Conservation (phyloP, 2,329 filamentous ascomycete genomes). For the Fusarium sp. region DNA sequence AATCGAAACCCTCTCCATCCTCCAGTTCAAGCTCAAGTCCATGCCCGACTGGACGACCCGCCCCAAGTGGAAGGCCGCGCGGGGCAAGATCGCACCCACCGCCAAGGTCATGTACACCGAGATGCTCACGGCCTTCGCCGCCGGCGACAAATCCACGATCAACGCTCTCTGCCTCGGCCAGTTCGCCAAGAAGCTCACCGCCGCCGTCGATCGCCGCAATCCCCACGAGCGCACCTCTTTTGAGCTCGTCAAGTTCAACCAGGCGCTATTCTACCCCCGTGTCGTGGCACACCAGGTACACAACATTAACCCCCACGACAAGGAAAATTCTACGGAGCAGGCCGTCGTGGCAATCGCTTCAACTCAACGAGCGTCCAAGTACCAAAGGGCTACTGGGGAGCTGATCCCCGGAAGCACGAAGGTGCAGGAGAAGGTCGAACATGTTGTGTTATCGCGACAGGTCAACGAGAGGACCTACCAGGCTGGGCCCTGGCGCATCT, state of each 20-base stretch:
- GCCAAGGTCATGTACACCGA: slow-evolving; percentile 73
- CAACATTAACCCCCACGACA: slow-evolving; percentile 61
- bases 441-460: slow-evolving; percentile 72
- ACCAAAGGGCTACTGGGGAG: slow-evolving; percentile 55
- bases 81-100: slow-evolving; percentile 62
- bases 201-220: slow-evolving; percentile 68
- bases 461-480: slow-evolving; percentile 63
- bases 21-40: slow-evolving; percentile 62
- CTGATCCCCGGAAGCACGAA: slow-evolving; percentile 64
- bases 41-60: slow-evolving; percentile 61
- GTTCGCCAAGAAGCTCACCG: slow-evolving; percentile 67
- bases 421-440: slow-evolving; percentile 72
- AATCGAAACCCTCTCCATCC: slow-evolving; percentile 53
- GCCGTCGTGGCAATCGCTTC: slow-evolving; percentile 74
- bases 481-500: slow-evolving; percentile 72
- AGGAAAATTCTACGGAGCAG: slow-evolving; percentile 60
- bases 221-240: slow-evolving; percentile 64
- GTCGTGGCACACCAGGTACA: slow-evolving; percentile 71
- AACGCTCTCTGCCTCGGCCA: slow-evolving; percentile 68
- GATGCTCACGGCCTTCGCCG: slow-evolving; percentile 75
- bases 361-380: slow-evolving; percentile 67
- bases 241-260: slow-evolving; percentile 69
- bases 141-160: slow-evolving; percentile 68
- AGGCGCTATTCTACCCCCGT: slow-evolving; percentile 59
- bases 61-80: slow-evolving; percentile 62